Conservation (phyloP, 305 asterid species). For the Solanum aculeatissimum region DNA sequence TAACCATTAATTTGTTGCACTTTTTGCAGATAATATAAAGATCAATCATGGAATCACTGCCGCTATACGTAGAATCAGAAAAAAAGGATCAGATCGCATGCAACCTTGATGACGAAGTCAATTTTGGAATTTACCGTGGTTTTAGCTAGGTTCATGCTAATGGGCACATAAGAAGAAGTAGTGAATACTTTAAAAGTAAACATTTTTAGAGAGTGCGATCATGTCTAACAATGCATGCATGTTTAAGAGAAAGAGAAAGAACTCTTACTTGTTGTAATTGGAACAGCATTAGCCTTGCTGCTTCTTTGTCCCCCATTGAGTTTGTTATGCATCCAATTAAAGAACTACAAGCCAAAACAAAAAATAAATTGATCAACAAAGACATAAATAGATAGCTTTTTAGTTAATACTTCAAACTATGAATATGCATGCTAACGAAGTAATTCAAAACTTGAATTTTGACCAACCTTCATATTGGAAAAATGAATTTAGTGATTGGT, state of each 20-base stretch:
- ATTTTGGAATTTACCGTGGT: background rate
- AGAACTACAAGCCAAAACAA: conserved; percentile 39
- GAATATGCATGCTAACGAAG: background rate
- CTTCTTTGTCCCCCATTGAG: conserved; percentile 41
- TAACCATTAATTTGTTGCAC: background rate
- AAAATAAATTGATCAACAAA: background rate
- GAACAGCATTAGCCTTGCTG: conserved; percentile 17
- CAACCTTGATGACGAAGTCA: background rate
- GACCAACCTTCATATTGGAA: background rate
- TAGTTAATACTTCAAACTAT: background rate
- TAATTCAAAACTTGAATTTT: background rate
- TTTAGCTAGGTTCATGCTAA: background rate
- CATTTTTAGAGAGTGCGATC: accelerated
- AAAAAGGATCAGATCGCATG: background rate
- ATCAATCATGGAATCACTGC: background rate
- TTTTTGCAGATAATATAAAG: background rate
- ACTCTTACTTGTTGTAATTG: conserved; percentile 24
- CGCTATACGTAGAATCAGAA: background rate
- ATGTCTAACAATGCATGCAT: background rate
- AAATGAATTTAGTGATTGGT: background rate
- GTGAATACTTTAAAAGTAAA: background rate
- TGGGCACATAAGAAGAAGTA: background rate
- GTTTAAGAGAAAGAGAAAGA: background rate
- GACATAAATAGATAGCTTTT: background rate
- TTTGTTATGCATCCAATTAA: conserved; percentile 75